These are phyloP conservation scores for Meyerozyma athensensis DNA, from an alignment of 1,139 yeast species.

Conservation along the genomic window DNA sequence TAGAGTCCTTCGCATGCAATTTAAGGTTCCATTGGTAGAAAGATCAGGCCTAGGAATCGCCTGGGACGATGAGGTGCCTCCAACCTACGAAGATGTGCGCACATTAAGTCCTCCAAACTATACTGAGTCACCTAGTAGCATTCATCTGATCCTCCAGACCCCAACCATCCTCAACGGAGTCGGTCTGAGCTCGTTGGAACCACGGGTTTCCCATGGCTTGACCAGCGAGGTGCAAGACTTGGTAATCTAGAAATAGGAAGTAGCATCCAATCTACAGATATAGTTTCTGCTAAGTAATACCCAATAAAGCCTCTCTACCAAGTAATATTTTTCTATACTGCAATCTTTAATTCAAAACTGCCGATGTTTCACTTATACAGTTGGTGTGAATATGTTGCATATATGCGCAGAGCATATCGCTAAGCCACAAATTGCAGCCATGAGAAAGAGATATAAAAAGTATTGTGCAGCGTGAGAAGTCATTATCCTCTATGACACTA, in stretches of 20 bases:
- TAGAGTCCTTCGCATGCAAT: constrained; percentile 90
- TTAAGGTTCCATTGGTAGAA: constrained; percentile 73
- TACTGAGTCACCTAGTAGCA: constrained; percentile 6
- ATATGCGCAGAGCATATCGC: too few relatives aligned
- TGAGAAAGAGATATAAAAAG: too few relatives aligned
- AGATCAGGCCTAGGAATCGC: constrained; percentile 94
- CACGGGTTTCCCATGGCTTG: constrained; percentile 1
- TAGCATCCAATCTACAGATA: background rate
- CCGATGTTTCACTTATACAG: too few relatives aligned
- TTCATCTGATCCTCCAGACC: constrained; percentile 1
- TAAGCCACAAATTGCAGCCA: too few relatives aligned
- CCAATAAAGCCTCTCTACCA: background rate
- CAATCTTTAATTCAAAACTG: too few relatives aligned
- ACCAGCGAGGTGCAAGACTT: constrained; percentile 3
- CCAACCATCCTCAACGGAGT: constrained; percentile 2
- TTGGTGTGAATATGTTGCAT: too few relatives aligned
- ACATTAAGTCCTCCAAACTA: constrained; percentile 86
- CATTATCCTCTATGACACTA: too few relatives aligned
- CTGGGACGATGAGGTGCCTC: constrained; percentile 99
- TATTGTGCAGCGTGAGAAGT: too few relatives aligned
- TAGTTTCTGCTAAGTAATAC: background rate
- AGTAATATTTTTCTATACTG: too few relatives aligned
- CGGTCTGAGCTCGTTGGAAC: background rate
- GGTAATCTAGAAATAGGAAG: too few relatives aligned
- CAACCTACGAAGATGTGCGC: constrained; percentile 81